These are phyloP conservation scores for Mrakia frigida DNA, from an alignment of 768 basidiomycete genomes.

Conservation along the genomic window DNA sequence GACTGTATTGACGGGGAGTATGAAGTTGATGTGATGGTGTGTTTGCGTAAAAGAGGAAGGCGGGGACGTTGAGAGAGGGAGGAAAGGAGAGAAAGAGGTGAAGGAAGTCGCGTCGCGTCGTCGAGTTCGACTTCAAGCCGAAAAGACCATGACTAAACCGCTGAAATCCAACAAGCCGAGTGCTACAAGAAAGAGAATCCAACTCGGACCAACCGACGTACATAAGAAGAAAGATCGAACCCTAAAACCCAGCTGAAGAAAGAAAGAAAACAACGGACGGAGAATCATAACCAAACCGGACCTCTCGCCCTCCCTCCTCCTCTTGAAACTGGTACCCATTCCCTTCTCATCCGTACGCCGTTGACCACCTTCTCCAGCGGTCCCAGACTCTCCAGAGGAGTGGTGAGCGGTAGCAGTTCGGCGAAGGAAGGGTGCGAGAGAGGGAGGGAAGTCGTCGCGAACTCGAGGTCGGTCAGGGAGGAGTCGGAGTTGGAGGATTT, in stretches of 20 bases:
- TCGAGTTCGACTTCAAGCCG: no score
- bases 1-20: not conserved
- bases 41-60: no score
- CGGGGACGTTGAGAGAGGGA: no score
- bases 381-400: not conserved
- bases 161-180: no score
- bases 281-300: not conserved
- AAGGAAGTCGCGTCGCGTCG: no score
- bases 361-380: not conserved
- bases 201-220: no score
- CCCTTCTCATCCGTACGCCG: constrained; percentile 8
- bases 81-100: no score
- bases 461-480: constrained; percentile 4
- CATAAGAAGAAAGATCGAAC: no score
- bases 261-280: no score
- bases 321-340: not conserved
- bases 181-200: no score
- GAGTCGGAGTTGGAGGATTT: not conserved
- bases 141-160: no score
- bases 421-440: not conserved
- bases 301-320: not conserved
- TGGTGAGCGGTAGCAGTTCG: not conserved
- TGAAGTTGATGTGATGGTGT: not conserved
- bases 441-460: not conserved
- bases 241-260: not conserved